A percentile compares a stretch with the other conserved stretches of the same genome.
Conservation (phyloP, 768 basidiomycete species). For the Paxillus involutus region DNA sequence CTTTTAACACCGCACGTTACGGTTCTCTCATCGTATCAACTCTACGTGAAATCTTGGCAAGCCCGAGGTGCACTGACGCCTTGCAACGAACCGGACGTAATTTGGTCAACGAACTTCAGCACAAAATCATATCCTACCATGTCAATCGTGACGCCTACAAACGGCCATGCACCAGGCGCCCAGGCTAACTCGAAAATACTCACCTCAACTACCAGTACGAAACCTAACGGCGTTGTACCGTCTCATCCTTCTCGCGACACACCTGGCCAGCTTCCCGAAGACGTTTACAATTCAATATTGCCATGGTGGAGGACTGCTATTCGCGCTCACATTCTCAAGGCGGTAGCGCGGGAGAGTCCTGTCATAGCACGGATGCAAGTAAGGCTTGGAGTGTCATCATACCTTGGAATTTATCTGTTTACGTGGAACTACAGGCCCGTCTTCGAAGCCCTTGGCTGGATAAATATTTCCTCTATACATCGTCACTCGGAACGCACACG, state of each 20-base stretch:
- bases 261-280: conserved; percentile 26
- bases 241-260: conserved; percentile 1
- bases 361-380: conserved; percentile 72
- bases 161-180: neutral
- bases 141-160: neutral
- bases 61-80: neutral
- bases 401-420: conserved; percentile 4
- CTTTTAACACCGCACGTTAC: no score
- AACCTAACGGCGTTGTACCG: neutral
- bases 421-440: conserved; percentile 35
- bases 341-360: conserved; percentile 57
- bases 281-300: conserved; percentile 65
- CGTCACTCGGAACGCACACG: conserved; percentile 79
- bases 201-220: neutral
- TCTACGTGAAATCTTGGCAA: no score
- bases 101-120: no score
- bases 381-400: conserved; percentile 10
- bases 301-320: conserved; percentile 65
- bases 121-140: no score
- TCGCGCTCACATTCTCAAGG: conserved; percentile 51
- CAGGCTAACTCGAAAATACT: neutral
- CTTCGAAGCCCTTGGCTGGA: conserved; percentile 72
- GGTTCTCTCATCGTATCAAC: no score
- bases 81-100: neutral
- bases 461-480: conserved; percentile 81